A percentile compares a stretch with the other conserved stretches of the same genome.
These are phyloP conservation scores for Tillandsia leiboldiana DNA, from an alignment of 176 grass and related monocot species.

Conservation along the genomic window DNA sequence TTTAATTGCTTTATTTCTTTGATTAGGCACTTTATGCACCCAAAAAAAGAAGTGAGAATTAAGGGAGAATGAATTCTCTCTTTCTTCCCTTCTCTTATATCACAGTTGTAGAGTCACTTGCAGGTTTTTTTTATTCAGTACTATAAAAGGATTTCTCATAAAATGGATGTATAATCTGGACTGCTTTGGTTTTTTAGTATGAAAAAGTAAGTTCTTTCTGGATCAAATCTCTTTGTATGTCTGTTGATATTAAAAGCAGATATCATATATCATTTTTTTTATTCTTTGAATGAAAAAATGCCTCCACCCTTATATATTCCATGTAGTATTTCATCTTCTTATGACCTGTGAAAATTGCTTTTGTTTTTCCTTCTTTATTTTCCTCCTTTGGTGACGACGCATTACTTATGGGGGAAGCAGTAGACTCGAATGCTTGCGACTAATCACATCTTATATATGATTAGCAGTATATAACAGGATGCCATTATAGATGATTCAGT, in stretches of 20 bases:
- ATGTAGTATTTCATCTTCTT: too few relatives aligned
- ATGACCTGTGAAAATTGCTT: too few relatives aligned
- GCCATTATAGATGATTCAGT: too few relatives aligned
- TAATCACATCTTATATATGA: not conserved
- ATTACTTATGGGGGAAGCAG: too few relatives aligned
- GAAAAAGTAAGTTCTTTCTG: not conserved
- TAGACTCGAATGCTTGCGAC: not conserved
- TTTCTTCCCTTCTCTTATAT: not conserved
- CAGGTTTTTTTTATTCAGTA: not conserved
- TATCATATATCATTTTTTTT: not conserved
- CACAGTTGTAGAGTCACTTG: not conserved
- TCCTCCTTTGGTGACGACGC: too few relatives aligned
- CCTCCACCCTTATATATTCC: too few relatives aligned
- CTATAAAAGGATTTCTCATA: not conserved
- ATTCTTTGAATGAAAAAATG: too few relatives aligned
- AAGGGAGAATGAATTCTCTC: not conserved
- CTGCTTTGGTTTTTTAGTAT: not conserved
- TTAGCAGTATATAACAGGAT: not conserved
- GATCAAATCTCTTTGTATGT: not conserved
- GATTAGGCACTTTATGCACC: slow-evolving; percentile 10
- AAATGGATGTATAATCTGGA: not conserved
- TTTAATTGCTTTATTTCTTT: slow-evolving; percentile 18
- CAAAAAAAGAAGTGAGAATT: not conserved
- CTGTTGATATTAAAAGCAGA: not conserved
- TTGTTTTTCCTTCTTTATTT: too few relatives aligned